These are phyloP conservation scores for Saposhnikovia divaricata DNA, from an alignment of 129 eudicot species.

Conservation along the genomic window DNA sequence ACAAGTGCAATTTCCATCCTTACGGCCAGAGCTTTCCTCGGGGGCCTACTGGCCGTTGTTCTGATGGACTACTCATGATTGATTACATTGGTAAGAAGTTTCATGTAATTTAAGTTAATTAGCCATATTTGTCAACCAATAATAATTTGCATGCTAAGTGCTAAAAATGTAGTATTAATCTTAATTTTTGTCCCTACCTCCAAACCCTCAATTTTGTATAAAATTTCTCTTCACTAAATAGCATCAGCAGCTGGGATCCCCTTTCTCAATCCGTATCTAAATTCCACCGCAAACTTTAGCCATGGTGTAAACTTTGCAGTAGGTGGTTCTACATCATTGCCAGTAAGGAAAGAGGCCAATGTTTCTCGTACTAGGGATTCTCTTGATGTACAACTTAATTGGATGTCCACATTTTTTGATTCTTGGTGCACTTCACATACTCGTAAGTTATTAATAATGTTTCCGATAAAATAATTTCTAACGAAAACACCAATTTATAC, in stretches of 20 bases:
- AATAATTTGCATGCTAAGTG: too few species aligned
- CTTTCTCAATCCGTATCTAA: not conserved
- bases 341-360: too few species aligned
- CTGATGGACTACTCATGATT: constrained; percentile 19
- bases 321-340: not conserved
- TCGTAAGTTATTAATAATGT: too few species aligned
- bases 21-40: constrained; percentile 13
- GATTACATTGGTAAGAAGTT: not conserved
- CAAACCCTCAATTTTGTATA: too few species aligned
- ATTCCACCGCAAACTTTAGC: not conserved
- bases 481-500: too few species aligned
- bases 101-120: too few species aligned
- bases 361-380: too few species aligned
- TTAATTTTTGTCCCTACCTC: not conserved
- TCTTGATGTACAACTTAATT: not conserved
- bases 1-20: constrained; percentile 11
- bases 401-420: not conserved
- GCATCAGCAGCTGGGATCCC: not conserved
- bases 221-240: not conserved
- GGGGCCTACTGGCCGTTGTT: constrained; percentile 27
- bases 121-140: too few species aligned
- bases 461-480: too few species aligned
- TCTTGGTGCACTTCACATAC: not conserved
- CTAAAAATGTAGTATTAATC: not conserved
- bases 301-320: not conserved